A percentile compares a stretch with the other conserved stretches of the same genome.
phyloP scores from a whole-genome alignment of 169 alveolate genomes.

The Plasmodium berghei region DNA sequence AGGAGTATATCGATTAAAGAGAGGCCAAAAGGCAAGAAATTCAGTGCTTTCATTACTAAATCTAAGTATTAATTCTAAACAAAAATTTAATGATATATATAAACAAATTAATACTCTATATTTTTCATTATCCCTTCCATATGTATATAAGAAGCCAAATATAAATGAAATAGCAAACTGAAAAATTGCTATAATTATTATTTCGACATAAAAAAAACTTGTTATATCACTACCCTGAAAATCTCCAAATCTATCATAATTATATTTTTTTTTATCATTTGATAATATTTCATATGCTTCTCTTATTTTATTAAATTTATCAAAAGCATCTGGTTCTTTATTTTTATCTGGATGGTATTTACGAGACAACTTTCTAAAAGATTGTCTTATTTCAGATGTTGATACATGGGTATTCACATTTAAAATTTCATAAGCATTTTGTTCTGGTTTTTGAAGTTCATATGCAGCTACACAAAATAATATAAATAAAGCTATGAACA shows the following conservation, averaged over 20 bases:
- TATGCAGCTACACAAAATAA: conserved; percentile 65
- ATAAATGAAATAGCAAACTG: conserved; percentile 77
- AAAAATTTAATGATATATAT: conserved; percentile 57
- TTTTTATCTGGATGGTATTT: conserved; percentile 94
- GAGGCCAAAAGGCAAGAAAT: conserved; percentile 49
- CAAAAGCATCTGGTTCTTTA: conserved; percentile 88
- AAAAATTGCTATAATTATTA: conserved; percentile 71
- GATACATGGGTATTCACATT: conserved; percentile 32
- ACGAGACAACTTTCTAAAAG: conserved; percentile 78
- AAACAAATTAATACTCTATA: conserved; percentile 62
- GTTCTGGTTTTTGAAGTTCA: conserved; percentile 60
- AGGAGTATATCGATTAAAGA: conserved; percentile 59
- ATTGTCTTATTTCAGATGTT: conserved; percentile 53
- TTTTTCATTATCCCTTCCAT: conserved; percentile 75
- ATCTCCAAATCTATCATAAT: conserved; percentile 93
- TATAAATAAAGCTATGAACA: conserved; percentile 39
- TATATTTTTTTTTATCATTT: conserved; percentile 90
- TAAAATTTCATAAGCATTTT: conserved; percentile 62
- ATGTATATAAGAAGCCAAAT: conserved; percentile 74
- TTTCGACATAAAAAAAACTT: conserved; percentile 65
- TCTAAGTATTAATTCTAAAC: conserved; percentile 60
- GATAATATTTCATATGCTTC: conserved; percentile 94
- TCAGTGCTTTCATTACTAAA: conserved; percentile 52
- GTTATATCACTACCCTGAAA: conserved; percentile 84
- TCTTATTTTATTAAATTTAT: conserved; percentile 90